Evolutionary conservation across 495 filamentous ascomycete genomes (phyloP), one percentile per base, ranked within the genome.

Genomic region (Lepidopterella palustris): DNA sequence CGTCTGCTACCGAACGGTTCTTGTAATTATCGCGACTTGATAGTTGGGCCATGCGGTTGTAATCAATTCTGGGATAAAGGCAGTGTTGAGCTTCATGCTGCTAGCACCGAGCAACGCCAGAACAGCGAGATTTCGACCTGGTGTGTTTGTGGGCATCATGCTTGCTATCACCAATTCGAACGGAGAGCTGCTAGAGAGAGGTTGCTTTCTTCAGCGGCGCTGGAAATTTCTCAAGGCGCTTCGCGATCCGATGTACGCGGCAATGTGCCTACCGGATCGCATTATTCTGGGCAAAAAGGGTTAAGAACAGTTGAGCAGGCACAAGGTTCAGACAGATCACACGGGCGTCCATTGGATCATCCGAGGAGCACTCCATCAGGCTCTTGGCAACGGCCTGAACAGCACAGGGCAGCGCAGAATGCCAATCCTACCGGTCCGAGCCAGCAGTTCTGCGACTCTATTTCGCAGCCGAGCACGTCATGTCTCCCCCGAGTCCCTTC

Each of bases 81-180:
- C 65, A 72, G 42, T 45, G 61, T 53, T 59, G 70, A 66, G 56
- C 39, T 60, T 55, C 67, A 60, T 26, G 54, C 49, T 5, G 51
- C 65, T 52, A 60, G 69, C 60, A 57, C 68, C 57, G 63, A 55
- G 58, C 56, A 65, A 57, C 65, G 62, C 59, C 62, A 63, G 63
- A 62, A 65, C 27, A 60, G 59, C 4, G 72, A 73, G 23, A 68
- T 76, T 32, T 72, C 66, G n/a, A 76, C 76, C 45, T 79, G 79
- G 71, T 88, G 85, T 75, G 81, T 85, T 73, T 88, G 85, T 65
- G 80, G 79, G 13, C 85, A 88, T 69, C 85, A 88, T 76, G 85
- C 85, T 29, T 88, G 85, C 69, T 87, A 81, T 66, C 85, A 88
- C 66, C 80, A 85, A 62, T 72, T 77, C 59, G 40, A 70, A 40